Evolutionary conservation across 164 flowering plant genomes (phyloP), one percentile per base, ranked within the genome.

Genomic region (Saururus chinensis): DNA sequence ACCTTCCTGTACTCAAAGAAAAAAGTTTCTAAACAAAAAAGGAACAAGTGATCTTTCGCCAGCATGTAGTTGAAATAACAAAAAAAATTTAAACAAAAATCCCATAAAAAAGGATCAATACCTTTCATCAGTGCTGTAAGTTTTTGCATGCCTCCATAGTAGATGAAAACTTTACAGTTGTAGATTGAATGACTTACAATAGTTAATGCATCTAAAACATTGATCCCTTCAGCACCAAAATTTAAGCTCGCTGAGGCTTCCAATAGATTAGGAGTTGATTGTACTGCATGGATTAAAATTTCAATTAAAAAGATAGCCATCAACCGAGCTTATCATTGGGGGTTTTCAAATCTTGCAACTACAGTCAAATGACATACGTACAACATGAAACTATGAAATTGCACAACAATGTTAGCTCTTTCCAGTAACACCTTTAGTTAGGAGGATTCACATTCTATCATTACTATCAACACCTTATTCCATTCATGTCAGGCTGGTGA

Each of bases 111-210:
- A 53, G 6, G 23, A 52, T 17, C 3, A 57, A 42, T 79, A 88
- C 99, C 99, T 82, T 93, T 93, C 89, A 93, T 79, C 61, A 93
- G 63, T 40, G 95, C 96, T 24, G 84, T 84, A 63, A 93, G 95
- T 80, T 88, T 93, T 65, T 82, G 96, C 64, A 90, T 80, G 26
- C 97, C 97, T 56, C 89, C 91, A 75, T 80, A 80, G 68, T 82
- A 85, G 66, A 89, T 87, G 71, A 90, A 83, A 60, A 83, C 84
- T 76, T 80, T 79, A 73, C 95, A 85, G 70, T 93, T 93, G 72
- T 86, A 86, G 66, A 83, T 63, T 48, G 99, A 93, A 56, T 88
- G 87, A 60, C 76, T 78, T 53, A 86, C 76, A 66, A 93, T 77
- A 53, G 77, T 73, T 66, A 93, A 67, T 25, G 88, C 95, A 61